Conservation (phyloP, 129 eudicot species). For the Chrysanthemum lavandulifolium region DNA sequence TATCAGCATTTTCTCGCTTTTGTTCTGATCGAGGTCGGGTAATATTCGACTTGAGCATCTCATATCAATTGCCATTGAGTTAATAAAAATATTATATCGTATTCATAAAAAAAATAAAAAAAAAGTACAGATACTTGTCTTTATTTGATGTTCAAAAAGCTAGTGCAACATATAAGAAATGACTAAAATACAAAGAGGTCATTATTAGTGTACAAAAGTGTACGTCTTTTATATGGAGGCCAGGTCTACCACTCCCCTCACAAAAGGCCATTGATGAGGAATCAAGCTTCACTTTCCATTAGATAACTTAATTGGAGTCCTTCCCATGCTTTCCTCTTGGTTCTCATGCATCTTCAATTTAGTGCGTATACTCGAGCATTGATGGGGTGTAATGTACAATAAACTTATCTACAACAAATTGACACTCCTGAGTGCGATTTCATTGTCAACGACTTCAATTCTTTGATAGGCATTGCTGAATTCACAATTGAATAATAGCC, state of each 20-base stretch:
- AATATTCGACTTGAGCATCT: no score
- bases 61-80: no score
- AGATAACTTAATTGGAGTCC: slow-evolving; percentile 27
- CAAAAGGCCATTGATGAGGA: slow-evolving; percentile 12
- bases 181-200: background rate
- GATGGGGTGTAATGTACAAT: slow-evolving; percentile 21
- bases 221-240: slow-evolving; percentile 2
- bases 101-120: no score
- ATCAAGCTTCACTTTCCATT: slow-evolving; percentile 36
- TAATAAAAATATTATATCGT: no score
- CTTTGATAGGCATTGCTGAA: slow-evolving; percentile 4
- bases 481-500: slow-evolving; percentile 2
- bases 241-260: slow-evolving; percentile 26
- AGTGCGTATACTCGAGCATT: background rate
- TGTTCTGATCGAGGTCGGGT: background rate
- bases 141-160: background rate
- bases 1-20: slow-evolving; percentile 20
- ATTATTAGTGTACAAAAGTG: slow-evolving; percentile 17
- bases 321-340: slow-evolving; percentile 24
- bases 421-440: background rate
- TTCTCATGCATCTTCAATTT: slow-evolving; percentile 19
- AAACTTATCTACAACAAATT: slow-evolving; percentile 5
- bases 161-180: background rate
- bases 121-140: background rate
- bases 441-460: slow-evolving; percentile 17